Conservation (phyloP, 2,329 filamentous ascomycete genomes). For the Chrysoporthe cubensis region DNA sequence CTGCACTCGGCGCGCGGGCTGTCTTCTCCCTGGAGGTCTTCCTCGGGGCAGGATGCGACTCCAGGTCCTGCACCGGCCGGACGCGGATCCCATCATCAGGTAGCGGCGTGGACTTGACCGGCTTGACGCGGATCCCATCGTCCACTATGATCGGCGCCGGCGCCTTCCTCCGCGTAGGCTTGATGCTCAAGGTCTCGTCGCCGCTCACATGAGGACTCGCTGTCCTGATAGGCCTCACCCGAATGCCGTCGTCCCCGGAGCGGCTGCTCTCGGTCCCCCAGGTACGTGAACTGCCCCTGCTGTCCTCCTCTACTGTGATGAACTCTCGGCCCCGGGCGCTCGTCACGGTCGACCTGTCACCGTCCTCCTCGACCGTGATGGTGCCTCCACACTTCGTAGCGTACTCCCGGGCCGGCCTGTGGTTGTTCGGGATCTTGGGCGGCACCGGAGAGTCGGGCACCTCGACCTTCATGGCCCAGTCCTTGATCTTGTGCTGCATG, state of each 20-base stretch:
- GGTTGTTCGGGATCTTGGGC: conserved; percentile 39
- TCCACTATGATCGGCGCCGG: conserved; percentile 31
- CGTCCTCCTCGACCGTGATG: conserved; percentile 42
- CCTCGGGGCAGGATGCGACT: conserved; percentile 36
- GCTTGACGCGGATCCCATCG: conserved; percentile 41
- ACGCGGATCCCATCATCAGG: conserved; percentile 43
- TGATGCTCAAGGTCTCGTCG: conserved; percentile 44
- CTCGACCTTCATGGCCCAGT: conserved; percentile 64
- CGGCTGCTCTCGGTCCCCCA: conserved; percentile 15
- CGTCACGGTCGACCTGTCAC: conserved; percentile 30
- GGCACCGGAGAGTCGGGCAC: conserved; percentile 46
- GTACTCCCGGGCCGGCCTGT: conserved; percentile 31
- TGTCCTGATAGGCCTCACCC: conserved; percentile 40
- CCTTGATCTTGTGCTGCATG: conserved; percentile 62
- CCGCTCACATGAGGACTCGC: conserved; percentile 32
- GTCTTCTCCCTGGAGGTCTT: conserved; percentile 34
- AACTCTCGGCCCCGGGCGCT: conserved; percentile 26
- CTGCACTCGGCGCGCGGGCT: conserved; percentile 33
- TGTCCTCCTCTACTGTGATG: conserved; percentile 30
- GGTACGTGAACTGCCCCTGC: conserved; percentile 22
- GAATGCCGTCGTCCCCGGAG: conserved; percentile 43
- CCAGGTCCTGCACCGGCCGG: conserved; percentile 36
- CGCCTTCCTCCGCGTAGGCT: conserved; percentile 41
- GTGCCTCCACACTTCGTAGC: conserved; percentile 37
- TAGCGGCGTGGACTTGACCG: conserved; percentile 31